A percentile compares a stretch with the other conserved stretches of the same genome.
These are phyloP conservation scores for Batrachochytrium dendrobatidis DNA, from an alignment of 371 early-diverging fungal species.

Conservation along the genomic window DNA sequence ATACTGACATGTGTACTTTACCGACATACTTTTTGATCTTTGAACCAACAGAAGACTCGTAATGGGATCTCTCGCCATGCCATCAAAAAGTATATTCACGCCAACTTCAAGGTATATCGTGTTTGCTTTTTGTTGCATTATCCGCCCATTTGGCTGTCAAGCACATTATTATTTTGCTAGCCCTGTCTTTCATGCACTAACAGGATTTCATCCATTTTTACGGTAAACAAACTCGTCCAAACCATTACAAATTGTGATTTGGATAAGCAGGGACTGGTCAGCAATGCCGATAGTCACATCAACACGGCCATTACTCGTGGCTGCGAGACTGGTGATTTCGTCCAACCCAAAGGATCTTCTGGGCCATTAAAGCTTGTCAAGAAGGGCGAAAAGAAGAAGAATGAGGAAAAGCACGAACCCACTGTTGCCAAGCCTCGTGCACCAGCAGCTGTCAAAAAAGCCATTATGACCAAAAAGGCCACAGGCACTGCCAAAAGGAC, in stretches of 20 bases:
- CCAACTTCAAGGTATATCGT: constrained; percentile 54
- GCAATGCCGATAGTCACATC: constrained; percentile 55
- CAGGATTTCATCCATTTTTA: background rate
- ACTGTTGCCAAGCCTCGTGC: constrained; percentile 10
- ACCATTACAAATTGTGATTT: background rate
- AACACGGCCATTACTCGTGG: constrained; percentile 70
- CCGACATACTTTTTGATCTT: no score
- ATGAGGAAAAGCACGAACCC: constrained; percentile 40
- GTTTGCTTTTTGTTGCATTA: no score
- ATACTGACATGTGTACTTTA: no score
- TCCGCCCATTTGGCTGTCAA: no score
- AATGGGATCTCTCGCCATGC: constrained; percentile 70
- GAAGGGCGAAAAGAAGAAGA: constrained; percentile 30
- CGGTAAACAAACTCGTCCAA: background rate
- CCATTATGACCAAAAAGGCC: constrained; percentile 19
- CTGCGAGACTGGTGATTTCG: constrained; percentile 52
- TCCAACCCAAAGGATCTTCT: constrained; percentile 56
- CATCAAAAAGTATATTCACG: constrained; percentile 73
- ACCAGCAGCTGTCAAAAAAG: constrained; percentile 38
- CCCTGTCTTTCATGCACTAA: background rate
- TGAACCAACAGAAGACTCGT: constrained; percentile 53
- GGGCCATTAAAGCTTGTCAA: constrained; percentile 66
- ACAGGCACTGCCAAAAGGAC: constrained; percentile 27
- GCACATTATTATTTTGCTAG: background rate
- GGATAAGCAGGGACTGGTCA: constrained; percentile 11